A percentile compares a stretch with the other conserved stretches of the same genome.
These are phyloP conservation scores for Globisporangium spiculum DNA, from an alignment of 352 stramenopile genomes.

Conservation along the genomic window DNA sequence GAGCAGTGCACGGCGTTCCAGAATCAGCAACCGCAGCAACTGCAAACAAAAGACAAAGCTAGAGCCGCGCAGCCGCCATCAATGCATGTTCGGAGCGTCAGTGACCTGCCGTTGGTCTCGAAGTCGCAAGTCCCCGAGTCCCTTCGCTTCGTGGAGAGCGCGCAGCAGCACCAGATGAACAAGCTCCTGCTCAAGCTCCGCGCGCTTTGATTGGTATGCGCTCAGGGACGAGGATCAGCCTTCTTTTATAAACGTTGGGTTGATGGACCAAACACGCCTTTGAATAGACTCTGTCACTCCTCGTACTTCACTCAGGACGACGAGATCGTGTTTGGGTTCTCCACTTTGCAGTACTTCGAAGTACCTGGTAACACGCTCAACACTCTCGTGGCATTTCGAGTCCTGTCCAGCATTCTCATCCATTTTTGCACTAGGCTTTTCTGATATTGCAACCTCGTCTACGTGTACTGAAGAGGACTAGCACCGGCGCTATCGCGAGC, in stretches of 20 bases:
- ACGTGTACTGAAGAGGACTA: no score
- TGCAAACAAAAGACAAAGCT: constrained; percentile 1
- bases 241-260: background rate
- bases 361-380: no score
- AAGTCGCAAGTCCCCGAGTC: background rate
- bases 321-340: no score
- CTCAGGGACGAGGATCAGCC: background rate
- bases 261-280: background rate
- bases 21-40: background rate
- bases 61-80: background rate
- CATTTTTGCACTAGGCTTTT: no score
- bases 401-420: no score
- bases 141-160: constrained; percentile 39
- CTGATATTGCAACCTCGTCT: no score
- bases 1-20: constrained; percentile 38
- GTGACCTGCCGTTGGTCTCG: background rate
- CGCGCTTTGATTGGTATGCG: constrained; percentile 22
- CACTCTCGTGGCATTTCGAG: no score
- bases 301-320: no score
- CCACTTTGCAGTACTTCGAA: no score
- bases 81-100: background rate
- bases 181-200: constrained; percentile 42
- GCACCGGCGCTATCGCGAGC: no score
- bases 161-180: constrained; percentile 42
- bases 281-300: no score